These are phyloP conservation scores for Aspergillus leporis DNA, from an alignment of 495 filamentous ascomycete species.

Conservation along the genomic window DNA sequence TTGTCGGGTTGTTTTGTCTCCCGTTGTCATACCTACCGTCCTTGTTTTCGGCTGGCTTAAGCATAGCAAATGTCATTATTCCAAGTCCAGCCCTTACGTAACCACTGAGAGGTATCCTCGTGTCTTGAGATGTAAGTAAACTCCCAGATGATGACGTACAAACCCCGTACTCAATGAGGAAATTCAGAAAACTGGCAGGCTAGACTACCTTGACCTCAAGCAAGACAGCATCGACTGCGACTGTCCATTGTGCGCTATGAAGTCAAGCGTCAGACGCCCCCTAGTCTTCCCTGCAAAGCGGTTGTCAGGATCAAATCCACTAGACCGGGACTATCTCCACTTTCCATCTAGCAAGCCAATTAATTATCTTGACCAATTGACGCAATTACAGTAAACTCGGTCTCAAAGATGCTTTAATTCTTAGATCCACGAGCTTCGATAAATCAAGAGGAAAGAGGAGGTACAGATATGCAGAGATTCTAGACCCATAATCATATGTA, in stretches of 20 bases:
- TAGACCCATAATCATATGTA: conserved; percentile 18
- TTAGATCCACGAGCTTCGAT: not conserved
- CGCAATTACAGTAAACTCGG: not conserved
- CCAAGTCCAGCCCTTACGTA: not conserved
- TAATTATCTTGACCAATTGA: not conserved
- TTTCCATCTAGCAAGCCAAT: not conserved
- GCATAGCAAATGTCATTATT: not conserved
- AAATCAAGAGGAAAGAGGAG: conserved; percentile 1
- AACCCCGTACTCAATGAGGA: not conserved
- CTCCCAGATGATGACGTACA: not conserved
- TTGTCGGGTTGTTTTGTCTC: not conserved
- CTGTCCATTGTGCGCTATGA: not conserved
- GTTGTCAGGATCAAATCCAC: not conserved
- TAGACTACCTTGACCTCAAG: not conserved
- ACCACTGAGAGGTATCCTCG: not conserved
- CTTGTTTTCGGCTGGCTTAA: not conserved
- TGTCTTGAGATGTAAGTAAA: not conserved
- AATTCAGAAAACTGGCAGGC: not conserved
- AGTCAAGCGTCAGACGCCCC: not conserved
- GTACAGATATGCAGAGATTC: conserved; percentile 3
- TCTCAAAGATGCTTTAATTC: not conserved
- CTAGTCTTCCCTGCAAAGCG: not conserved
- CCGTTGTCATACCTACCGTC: not conserved
- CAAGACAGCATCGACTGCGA: not conserved
- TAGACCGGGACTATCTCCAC: not conserved